These are phyloP conservation scores for Ogataea nakhonphanomensis DNA, from an alignment of 805 yeast genomes.

Conservation along the genomic window DNA sequence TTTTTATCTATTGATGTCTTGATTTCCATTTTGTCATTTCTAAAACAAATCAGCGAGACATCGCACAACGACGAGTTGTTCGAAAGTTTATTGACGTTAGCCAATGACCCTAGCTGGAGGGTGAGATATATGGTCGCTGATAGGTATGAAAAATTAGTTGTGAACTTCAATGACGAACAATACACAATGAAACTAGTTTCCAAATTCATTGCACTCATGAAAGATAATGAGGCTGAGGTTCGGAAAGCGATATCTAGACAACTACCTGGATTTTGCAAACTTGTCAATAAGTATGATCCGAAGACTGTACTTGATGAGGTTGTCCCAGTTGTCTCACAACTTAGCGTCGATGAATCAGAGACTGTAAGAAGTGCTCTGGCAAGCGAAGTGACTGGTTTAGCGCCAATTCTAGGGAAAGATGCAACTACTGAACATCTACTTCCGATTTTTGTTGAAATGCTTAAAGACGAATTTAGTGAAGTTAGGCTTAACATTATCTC, in stretches of 20 bases:
- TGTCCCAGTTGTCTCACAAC: constrained; percentile 76
- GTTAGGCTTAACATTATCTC: constrained; percentile 93
- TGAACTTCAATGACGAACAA: constrained; percentile 55
- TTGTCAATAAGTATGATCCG: constrained; percentile 40
- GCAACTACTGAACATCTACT: constrained; percentile 75
- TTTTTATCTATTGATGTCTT: constrained; percentile 84
- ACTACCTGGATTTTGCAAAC: constrained; percentile 67
- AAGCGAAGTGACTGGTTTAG: constrained; percentile 77
- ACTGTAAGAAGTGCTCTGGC: constrained; percentile 92
- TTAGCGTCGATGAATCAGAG: constrained; percentile 89
- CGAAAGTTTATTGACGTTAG: constrained; percentile 62
- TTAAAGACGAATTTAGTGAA: constrained; percentile 95
- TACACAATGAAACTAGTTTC: constrained; percentile 60
- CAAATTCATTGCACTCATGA: constrained; percentile 73
- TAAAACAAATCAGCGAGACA: constrained; percentile 53
- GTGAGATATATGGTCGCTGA: constrained; percentile 99
- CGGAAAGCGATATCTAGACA: constrained; percentile 93
- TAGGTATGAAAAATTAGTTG: constrained; percentile 71
- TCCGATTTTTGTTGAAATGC: constrained; percentile 88
- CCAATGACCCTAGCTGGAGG: constrained; percentile 93
- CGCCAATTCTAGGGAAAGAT: constrained; percentile 82
- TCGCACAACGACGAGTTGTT: constrained; percentile 63
- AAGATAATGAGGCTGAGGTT: constrained; percentile 95
- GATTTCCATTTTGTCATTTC: constrained; percentile 72
- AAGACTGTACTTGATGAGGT: constrained; percentile 62